Evolutionary conservation across 2,329 filamentous ascomycete genomes (phyloP).

Genomic region (Penicillium sp.): DNA sequence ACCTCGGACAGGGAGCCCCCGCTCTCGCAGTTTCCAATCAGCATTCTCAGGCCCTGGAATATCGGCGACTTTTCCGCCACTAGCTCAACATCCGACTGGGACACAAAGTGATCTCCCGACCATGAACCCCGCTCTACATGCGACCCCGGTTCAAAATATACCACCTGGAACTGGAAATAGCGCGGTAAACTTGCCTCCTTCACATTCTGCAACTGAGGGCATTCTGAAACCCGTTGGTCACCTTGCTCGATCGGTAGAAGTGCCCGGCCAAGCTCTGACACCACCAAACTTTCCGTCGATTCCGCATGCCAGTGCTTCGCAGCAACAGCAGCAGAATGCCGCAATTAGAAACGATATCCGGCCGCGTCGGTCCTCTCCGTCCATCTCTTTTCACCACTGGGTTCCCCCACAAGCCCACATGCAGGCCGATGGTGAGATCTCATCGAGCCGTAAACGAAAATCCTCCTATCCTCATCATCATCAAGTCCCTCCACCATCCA

Average conservation of each 20-base stretch:
- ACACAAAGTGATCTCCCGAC: background rate
- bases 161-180: background rate
- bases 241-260: background rate
- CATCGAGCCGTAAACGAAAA: conserved; percentile 10
- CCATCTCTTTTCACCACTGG: conserved; percentile 15
- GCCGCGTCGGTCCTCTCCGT: conserved; percentile 2
- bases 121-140: too few species aligned
- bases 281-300: background rate
- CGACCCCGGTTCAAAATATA: background rate
- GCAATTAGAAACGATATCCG: background rate
- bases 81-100: background rate
- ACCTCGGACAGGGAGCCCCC: background rate
- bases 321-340: background rate
- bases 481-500: conserved; percentile 1
- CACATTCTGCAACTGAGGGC: background rate
- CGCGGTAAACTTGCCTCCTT: too few species aligned
- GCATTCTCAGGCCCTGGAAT: background rate
- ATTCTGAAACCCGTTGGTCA: background rate
- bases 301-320: background rate
- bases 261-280: background rate
- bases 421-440: background rate
- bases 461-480: background rate
- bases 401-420: conserved; percentile 1
- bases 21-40: background rate
- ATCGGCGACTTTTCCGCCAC: conserved; percentile 1